Conservation (phyloP, 805 yeast genomes). For the Torulaspora gathmanii region DNA sequence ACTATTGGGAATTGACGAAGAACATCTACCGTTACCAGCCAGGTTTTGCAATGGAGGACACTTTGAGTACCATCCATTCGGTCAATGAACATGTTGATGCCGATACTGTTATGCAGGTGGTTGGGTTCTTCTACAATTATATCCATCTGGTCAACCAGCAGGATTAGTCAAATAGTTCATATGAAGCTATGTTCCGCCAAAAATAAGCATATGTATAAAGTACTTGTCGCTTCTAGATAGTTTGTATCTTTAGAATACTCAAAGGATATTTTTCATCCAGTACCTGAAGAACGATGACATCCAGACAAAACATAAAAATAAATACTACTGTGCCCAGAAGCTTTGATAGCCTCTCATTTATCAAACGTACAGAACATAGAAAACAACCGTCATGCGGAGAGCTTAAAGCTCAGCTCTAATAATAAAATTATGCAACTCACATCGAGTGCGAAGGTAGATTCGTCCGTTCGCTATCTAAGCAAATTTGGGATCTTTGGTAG, state of each 20-base stretch:
- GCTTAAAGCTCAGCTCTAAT: background rate
- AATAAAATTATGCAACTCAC: background rate
- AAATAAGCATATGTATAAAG: too few species aligned
- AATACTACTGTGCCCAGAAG: too few species aligned
- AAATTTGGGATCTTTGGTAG: constrained; percentile 2
- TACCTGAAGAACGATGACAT: too few species aligned
- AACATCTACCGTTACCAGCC: constrained; percentile 62
- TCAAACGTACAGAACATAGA: background rate
- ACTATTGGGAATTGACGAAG: constrained; percentile 57
- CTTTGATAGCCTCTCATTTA: too few species aligned
- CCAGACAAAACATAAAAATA: too few species aligned
- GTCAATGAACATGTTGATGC: constrained; percentile 24
- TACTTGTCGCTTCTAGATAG: background rate
- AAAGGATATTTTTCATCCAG: background rate
- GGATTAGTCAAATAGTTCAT: background rate
- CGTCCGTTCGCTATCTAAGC: background rate
- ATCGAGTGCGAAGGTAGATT: background rate
- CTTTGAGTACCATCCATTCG: constrained; percentile 22
- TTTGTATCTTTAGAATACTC: background rate
- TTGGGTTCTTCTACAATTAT: constrained; percentile 23
- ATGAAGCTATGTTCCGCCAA: too few species aligned
- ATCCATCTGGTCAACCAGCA: constrained; percentile 13
- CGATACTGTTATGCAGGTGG: constrained; percentile 23
- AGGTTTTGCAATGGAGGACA: constrained; percentile 30
- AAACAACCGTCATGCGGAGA: background rate